Evolutionary conservation across 179 eudicot genomes (phyloP), one percentile per base, ranked within the genome.

Genomic region (Drosera spatulata): DNA sequence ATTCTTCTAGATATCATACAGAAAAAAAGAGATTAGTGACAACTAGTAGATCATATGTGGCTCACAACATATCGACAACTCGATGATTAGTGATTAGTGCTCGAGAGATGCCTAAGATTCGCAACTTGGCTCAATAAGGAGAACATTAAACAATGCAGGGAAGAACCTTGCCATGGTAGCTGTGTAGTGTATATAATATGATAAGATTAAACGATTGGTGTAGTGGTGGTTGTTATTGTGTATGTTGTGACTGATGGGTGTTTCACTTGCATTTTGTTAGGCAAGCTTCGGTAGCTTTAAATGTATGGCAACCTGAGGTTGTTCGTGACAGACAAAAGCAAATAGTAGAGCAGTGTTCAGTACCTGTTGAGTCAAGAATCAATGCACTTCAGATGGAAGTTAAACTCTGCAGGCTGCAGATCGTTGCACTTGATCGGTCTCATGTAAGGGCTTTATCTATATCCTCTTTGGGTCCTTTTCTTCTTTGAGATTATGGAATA

Each of bases 261-360:
- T 7, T 6, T 56, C 44, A 6, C 13, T 12, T 62, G 56, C 45
- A 15, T 40, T 4, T 6, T 67, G 59, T 65, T 73, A 89, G 93
- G 81, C 83, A 75, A 74, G 96, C 97, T 68, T 85, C 96, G 13
- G 82, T 74, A 33, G 94, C 91, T 44, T 62, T 91, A 63, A 83
- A 87, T 62, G 94, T 85, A 61, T 91, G 97, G 97, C 97, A 91
- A 67, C 97, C 97, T 0, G 91, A 85, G 64, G 64, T 87, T 53
- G 22, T 91, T 42, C 79, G 80, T 5, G 78, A 85, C 56, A 77
- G 80, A 62, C 97, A 91, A 67, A 87, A 79, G 68, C 80, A 83
- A 65, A 73, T 87, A 47, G 80, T 91, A 61, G 88, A 87, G 74
- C 95, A 91, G 68, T 81, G 78, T 71, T 59, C 77, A 69, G 87